A percentile compares a stretch with the other conserved stretches of the same genome.
Conservation (phyloP, 2,329 filamentous ascomycete genomes). For the Fusarium illudens region DNA sequence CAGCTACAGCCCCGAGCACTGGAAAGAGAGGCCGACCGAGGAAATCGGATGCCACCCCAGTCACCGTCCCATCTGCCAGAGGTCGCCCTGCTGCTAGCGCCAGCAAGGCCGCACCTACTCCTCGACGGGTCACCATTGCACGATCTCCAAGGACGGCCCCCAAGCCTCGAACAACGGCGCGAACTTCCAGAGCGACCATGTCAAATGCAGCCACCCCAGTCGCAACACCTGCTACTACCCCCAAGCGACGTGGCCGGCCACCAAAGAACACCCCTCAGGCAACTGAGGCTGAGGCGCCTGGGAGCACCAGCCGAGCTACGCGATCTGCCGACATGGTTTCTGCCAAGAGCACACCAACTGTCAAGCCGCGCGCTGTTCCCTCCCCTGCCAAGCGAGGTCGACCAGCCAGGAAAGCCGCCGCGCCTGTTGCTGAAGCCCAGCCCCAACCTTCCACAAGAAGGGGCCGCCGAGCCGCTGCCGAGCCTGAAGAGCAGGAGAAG, state of each 20-base stretch:
- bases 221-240: conserved; percentile 23
- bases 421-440: conserved; percentile 1
- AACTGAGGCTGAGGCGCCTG: not conserved
- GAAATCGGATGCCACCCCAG: conserved; percentile 29
- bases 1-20: conserved; percentile 13
- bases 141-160: conserved; percentile 21
- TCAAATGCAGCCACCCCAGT: not conserved
- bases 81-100: conserved; percentile 24
- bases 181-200: not conserved
- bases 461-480: conserved; percentile 18
- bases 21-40: conserved; percentile 37
- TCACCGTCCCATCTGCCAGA: conserved; percentile 4
- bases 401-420: conserved; percentile 20
- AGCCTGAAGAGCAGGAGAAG: conserved; percentile 8
- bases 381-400: conserved; percentile 36
- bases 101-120: conserved; percentile 19
- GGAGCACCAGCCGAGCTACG: not conserved
- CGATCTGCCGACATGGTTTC: not conserved
- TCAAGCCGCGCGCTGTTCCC: conserved; percentile 23
- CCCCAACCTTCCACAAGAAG: conserved; percentile 10
- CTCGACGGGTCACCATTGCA: conserved; percentile 1
- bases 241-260: conserved; percentile 36
- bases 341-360: conserved; percentile 15
- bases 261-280: conserved; percentile 28
- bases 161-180: not conserved